Evolutionary conservation across 2,329 filamentous ascomycete genomes (phyloP), one percentile per base, ranked within the genome.

Genomic region (Arthrobotrys conoides): DNA sequence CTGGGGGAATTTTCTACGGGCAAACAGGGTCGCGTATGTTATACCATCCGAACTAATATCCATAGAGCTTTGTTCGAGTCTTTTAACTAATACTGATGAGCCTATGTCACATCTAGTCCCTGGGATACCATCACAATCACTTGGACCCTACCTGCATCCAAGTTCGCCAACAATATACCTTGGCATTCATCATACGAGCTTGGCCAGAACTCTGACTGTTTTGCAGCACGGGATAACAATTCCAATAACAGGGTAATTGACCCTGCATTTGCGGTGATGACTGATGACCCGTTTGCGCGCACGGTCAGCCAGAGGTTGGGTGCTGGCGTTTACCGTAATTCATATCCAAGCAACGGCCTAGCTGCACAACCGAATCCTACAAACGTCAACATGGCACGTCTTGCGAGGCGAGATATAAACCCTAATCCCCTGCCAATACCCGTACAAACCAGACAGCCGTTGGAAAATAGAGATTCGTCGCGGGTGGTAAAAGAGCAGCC

Each of bases 21-120:
- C 53, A 5, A 70, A 70, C 38, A 70, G 67, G n/a, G 53, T 70
- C 2, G 53, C 53, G 67, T 70, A 63, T 27, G 66, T 69, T 59
- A 30, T 30, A 38, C 9, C 36, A 3, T 30, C 9, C 24, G 3
- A 30, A 20, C n/a, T n/a, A n/a, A n/a, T n/a, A n/a, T n/a, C n/a
- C n/a, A n/a, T n/a, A n/a, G n/a, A n/a, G n/a, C n/a, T n/a, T n/a
- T n/a, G n/a, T n/a, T n/a, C n/a, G n/a, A n/a, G n/a, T n/a, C n/a
- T n/a, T n/a, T n/a, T n/a, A 36, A 38, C 16, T 2, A 38, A 38
- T 30, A 30, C 16, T 49, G 18, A 46, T 69, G 24, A 18, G 18
- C n/a, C 27, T 6, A 6, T 30, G 27, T 30, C 27, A 30, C 27
- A 3, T 16, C 18, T 24, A 70, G 67, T 18, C 67, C 67, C 5